Evolutionary conservation across 129 eudicot species (phyloP).

Genomic region (Chrysanthemum seticuspe): DNA sequence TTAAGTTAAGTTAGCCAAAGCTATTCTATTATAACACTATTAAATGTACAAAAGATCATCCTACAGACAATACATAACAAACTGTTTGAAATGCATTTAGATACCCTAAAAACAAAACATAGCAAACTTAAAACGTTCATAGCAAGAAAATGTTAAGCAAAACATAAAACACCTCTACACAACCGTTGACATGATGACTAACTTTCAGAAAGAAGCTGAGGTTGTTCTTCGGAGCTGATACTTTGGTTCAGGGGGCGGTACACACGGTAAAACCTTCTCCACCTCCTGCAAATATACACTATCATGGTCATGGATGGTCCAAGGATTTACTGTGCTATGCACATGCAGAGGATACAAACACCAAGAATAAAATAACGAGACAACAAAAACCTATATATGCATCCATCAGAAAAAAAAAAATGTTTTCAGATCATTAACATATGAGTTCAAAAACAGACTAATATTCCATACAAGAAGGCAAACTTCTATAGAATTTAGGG

Average conservation of each 20-base stretch:
- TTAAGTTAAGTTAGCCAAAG: conserved; percentile 1
- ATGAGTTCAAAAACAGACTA: too few species aligned
- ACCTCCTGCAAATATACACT: conserved; percentile 54
- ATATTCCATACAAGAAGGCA: too few species aligned
- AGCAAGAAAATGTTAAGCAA: background rate
- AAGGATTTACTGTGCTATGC: background rate
- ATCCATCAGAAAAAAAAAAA: too few species aligned
- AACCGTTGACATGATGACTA: background rate
- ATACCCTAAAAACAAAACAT: background rate
- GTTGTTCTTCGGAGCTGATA: conserved; percentile 75
- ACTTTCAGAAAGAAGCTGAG: conserved; percentile 54
- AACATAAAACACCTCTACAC: conserved; percentile 24
- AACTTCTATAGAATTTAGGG: background rate
- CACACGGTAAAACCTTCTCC: conserved; percentile 65
- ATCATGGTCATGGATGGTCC: conserved; percentile 11
- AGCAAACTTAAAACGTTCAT: conserved; percentile 12
- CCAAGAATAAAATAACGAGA: background rate
- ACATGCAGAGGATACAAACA: conserved; percentile 1
- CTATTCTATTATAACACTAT: conserved; percentile 12
- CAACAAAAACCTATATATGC: background rate
- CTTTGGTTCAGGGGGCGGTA: conserved; percentile 70
- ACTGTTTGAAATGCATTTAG: background rate
- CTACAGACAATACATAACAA: conserved; percentile 26
- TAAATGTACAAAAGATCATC: conserved; percentile 31
- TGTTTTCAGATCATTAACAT: too few species aligned